phyloP scores from a whole-genome alignment of 2,329 filamentous ascomycete genomes.

The Colletotrichum gigasporum region DNA sequence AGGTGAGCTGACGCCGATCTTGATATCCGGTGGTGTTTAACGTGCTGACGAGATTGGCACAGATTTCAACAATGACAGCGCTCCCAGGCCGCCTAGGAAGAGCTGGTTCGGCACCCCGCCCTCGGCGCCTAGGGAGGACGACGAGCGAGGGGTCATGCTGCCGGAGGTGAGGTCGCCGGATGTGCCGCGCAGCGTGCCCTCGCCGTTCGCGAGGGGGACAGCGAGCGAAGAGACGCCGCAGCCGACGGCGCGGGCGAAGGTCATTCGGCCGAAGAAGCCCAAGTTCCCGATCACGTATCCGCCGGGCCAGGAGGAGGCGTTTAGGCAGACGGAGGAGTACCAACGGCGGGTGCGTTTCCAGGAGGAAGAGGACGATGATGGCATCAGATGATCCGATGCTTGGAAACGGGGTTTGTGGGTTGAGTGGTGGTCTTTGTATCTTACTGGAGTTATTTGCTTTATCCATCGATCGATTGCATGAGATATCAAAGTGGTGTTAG shows the following conservation, averaged over 20 bases:
- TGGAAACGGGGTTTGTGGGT: not conserved
- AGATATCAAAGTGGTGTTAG: too few species aligned
- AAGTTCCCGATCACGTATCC: not conserved
- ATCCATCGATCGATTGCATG: too few species aligned
- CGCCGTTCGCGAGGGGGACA: not conserved
- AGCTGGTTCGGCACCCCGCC: not conserved
- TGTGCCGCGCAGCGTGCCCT: conserved; percentile 20
- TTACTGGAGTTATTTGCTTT: too few species aligned
- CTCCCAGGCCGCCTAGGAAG: not conserved
- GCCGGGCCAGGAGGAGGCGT: not conserved
- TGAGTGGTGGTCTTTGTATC: too few species aligned
- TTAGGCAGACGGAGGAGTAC: too few species aligned
- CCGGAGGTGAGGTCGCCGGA: not conserved
- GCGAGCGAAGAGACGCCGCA: not conserved
- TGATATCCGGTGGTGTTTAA: too few species aligned
- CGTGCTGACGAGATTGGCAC: not conserved
- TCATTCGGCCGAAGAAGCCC: not conserved
- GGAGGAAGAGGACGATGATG: not conserved
- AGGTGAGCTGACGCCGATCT: conserved; percentile 30
- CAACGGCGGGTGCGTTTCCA: not conserved
- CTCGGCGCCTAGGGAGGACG: too few species aligned
- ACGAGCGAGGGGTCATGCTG: not conserved
- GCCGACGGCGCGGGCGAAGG: not conserved
- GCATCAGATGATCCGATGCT: not conserved
- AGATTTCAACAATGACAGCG: conserved; percentile 1